These are phyloP conservation scores for Talaromyces adpressus DNA, from an alignment of 495 filamentous ascomycete species.

Conservation along the genomic window DNA sequence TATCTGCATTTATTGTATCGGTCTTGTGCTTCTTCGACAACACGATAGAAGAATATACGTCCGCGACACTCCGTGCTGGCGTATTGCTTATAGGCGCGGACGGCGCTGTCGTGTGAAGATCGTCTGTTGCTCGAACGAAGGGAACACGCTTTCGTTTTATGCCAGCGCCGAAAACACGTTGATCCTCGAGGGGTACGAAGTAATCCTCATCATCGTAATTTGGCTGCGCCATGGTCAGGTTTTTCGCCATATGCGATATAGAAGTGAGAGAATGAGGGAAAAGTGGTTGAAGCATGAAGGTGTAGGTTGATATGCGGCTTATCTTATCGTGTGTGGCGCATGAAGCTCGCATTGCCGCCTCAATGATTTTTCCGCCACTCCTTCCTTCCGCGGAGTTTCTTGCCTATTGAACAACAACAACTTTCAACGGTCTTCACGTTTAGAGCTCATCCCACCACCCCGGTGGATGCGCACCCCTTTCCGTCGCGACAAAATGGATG, in stretches of 20 bases:
- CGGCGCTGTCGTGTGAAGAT: slow-evolving; percentile 26
- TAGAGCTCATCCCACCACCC: neutral
- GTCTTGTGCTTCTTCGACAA: slow-evolving; percentile 31
- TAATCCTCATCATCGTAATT: slow-evolving; percentile 50
- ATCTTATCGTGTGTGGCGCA: slow-evolving; percentile 38
- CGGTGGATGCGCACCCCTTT: neutral
- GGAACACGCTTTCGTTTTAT: slow-evolving; percentile 69
- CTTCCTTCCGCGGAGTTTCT: slow-evolving; percentile 14
- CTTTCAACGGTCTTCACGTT: neutral
- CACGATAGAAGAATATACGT: slow-evolving; percentile 69
- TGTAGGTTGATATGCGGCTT: slow-evolving; percentile 13
- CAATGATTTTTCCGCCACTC: slow-evolving; percentile 36
- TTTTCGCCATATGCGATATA: neutral
- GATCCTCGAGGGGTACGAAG: slow-evolving; percentile 61
- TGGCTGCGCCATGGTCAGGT: neutral
- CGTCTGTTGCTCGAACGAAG: slow-evolving; percentile 65
- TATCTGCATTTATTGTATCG: neutral
- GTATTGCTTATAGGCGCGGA: slow-evolving; percentile 17
- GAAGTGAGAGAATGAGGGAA: too few species aligned
- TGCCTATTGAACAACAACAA: neutral
- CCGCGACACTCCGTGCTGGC: slow-evolving; percentile 39
- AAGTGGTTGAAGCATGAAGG: neutral
- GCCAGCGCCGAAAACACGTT: slow-evolving; percentile 73
- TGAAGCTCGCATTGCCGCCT: slow-evolving; percentile 13
- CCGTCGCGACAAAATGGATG: slow-evolving; percentile 58